phyloP scores from a whole-genome alignment of 164 flowering plant species.

The Malania oleifera region DNA sequence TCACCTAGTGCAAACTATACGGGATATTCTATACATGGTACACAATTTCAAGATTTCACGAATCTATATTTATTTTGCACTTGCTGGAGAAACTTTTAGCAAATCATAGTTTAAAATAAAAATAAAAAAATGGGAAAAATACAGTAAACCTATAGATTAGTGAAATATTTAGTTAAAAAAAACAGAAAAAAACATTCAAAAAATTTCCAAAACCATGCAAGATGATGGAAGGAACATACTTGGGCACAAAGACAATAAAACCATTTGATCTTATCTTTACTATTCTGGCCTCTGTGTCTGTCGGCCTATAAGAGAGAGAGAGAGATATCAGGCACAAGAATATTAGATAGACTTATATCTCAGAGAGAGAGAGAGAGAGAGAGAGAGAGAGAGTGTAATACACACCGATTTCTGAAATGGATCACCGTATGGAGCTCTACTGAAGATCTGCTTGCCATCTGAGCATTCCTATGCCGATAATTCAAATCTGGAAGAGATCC shows the following conservation, averaged over 20 bases:
- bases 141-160: neutral
- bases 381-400: slow-evolving; percentile 9
- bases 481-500: slow-evolving; percentile 62
- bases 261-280: slow-evolving; percentile 95
- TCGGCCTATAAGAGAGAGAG: slow-evolving; percentile 57
- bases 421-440: slow-evolving; percentile 95
- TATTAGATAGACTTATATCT: neutral
- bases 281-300: slow-evolving; percentile 91
- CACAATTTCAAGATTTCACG: too few species aligned
- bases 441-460: slow-evolving; percentile 95
- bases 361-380: neutral
- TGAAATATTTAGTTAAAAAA: neutral
- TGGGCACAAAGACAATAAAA: slow-evolving; percentile 93
- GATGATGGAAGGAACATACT: slow-evolving; percentile 46
- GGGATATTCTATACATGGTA: too few species aligned
- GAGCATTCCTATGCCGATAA: slow-evolving; percentile 96
- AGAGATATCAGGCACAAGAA: neutral
- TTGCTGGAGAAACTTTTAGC: too few species aligned
- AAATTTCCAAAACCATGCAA: neutral
- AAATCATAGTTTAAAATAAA: too few species aligned
- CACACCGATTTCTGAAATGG: slow-evolving; percentile 79
- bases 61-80: too few species aligned
- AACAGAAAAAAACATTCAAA: neutral
- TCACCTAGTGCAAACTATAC: too few species aligned
- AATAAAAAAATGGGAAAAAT: neutral